Evolutionary conservation across 441 rosid species (phyloP).

Genomic region (Erysimum cheiri): DNA sequence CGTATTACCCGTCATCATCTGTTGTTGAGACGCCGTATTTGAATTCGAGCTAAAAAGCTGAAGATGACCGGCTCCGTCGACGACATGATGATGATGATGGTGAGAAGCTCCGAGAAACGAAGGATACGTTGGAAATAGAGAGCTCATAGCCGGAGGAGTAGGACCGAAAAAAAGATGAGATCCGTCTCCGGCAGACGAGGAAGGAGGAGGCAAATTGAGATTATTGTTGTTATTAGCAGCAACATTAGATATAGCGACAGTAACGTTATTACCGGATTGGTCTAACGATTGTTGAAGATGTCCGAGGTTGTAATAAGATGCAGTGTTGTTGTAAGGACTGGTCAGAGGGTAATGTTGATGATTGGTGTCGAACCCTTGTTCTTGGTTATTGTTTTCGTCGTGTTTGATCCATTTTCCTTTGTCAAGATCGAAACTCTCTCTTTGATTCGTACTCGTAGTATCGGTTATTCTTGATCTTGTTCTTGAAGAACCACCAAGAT

Average conservation of each 20-base stretch:
- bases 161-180: slow-evolving; percentile 68
- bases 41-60: slow-evolving; percentile 60
- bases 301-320: slow-evolving; percentile 65
- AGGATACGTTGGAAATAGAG: slow-evolving; percentile 68
- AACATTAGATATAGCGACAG: slow-evolving; percentile 50
- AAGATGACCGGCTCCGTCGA: slow-evolving; percentile 46
- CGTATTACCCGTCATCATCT: slow-evolving; percentile 45
- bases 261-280: slow-evolving; percentile 67
- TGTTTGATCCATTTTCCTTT: slow-evolving; percentile 77
- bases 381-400: slow-evolving; percentile 45
- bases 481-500: slow-evolving; percentile 53
- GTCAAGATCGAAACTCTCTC: slow-evolving; percentile 44
- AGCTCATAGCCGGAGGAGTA: slow-evolving; percentile 58
- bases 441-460: slow-evolving; percentile 40
- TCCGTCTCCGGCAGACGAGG: slow-evolving; percentile 46
- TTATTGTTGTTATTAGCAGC: slow-evolving; percentile 37
- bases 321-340: slow-evolving; percentile 57
- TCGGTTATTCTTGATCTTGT: slow-evolving; percentile 45
- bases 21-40: slow-evolving; percentile 47
- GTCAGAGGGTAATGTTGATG: slow-evolving; percentile 45
- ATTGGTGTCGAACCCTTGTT: slow-evolving; percentile 38
- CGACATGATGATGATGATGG: slow-evolving; percentile 47
- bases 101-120: slow-evolving; percentile 49
- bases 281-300: slow-evolving; percentile 73
- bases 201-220: slow-evolving; percentile 43